Evolutionary conservation across 164 flowering plant species (phyloP).

Genomic region (Paratinospora sagittata): DNA sequence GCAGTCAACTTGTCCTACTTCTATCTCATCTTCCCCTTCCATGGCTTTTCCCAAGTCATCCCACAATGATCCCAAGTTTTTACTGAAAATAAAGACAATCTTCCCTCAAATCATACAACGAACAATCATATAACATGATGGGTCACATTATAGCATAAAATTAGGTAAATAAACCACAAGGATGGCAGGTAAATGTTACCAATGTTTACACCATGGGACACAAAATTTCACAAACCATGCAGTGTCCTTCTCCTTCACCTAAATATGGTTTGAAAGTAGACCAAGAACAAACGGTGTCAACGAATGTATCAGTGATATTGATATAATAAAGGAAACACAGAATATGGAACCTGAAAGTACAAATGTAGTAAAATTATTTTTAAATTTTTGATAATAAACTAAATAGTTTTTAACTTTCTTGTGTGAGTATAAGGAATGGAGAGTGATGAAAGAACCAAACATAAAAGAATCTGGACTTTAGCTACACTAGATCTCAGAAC

Average conservation of each 20-base stretch:
- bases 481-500: no score
- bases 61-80: conserved; percentile 89
- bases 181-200: conserved; percentile 39
- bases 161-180: not conserved
- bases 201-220: conserved; percentile 99
- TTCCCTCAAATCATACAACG: conserved; percentile 5
- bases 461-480: no score
- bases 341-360: not conserved
- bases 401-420: no score
- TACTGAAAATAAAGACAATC: conserved; percentile 37
- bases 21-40: conserved; percentile 93
- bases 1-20: conserved; percentile 93
- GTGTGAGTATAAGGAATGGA: not conserved
- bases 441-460: no score
- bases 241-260: conserved; percentile 96
- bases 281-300: not conserved
- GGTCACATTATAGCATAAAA: not conserved
- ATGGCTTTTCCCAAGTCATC: conserved; percentile 77
- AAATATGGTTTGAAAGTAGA: conserved; percentile 4
- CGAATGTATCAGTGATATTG: not conserved
- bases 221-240: conserved; percentile 94
- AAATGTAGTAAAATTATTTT: not conserved
- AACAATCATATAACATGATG: not conserved
- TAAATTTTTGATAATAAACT: no score
- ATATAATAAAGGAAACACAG: not conserved